phyloP scores from a whole-genome alignment of 2,329 filamentous ascomycete species.

The Hymenoscyphus linearis region DNA sequence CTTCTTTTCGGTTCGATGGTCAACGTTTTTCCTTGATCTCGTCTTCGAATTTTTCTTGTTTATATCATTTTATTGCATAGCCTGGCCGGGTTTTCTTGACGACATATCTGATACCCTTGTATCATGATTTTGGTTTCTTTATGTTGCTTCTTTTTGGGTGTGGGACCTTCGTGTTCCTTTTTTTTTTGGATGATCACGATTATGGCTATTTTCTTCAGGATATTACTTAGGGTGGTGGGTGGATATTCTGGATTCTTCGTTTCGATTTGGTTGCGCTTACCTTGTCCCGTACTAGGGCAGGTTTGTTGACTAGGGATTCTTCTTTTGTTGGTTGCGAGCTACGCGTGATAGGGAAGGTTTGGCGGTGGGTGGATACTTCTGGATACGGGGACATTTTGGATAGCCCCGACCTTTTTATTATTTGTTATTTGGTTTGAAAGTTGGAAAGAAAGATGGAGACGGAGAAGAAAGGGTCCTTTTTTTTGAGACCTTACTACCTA shows the following conservation, averaged over 20 bases:
- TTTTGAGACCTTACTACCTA: no score
- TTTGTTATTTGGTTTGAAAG: no score
- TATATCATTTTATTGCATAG: conserved; percentile 29
- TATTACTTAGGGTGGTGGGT: neutral
- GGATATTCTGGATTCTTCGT: neutral
- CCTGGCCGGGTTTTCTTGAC: conserved; percentile 18
- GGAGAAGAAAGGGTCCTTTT: no score
- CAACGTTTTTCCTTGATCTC: conserved; percentile 1
- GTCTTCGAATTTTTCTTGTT: conserved; percentile 14
- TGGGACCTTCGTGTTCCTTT: neutral
- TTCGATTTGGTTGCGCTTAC: neutral
- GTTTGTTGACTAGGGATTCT: neutral
- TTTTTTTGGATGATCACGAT: conserved; percentile 11
- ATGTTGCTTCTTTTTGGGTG: conserved; percentile 9
- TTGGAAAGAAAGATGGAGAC: no score
- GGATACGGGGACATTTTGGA: neutral
- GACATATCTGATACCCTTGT: conserved; percentile 7
- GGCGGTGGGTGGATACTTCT: neutral
- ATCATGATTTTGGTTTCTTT: conserved; percentile 13
- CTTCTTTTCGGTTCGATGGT: conserved; percentile 11
- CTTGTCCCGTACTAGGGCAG: neutral
- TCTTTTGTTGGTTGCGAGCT: neutral
- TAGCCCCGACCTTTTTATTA: no score
- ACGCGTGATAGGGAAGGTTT: neutral
- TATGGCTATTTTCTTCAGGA: conserved; percentile 4